A percentile compares a stretch with the other conserved stretches of the same genome.
These are phyloP conservation scores for Apiotrichum brassicae DNA, from an alignment of 1,284 basidiomycete genomes.

Conservation along the genomic window DNA sequence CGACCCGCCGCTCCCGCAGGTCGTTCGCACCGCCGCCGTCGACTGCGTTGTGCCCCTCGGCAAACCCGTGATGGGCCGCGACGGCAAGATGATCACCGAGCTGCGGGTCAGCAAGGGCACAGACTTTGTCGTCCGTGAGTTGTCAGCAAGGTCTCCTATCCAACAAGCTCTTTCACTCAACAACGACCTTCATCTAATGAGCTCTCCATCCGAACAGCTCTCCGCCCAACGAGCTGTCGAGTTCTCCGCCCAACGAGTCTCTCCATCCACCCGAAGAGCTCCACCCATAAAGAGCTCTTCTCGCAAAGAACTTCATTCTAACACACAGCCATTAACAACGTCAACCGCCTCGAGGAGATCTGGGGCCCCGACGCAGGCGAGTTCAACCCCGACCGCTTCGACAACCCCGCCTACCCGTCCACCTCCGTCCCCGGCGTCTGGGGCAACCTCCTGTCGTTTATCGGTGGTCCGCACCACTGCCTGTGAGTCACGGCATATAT, in stretches of 20 bases:
- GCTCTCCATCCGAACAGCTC: no score
- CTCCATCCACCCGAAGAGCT: no score
- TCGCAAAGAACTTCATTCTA: no score
- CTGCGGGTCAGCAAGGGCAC: conserved; percentile 36
- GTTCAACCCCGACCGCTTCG: conserved; percentile 51
- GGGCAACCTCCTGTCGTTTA: conserved; percentile 60
- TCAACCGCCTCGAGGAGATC: conserved; percentile 57
- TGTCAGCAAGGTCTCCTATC: not conserved
- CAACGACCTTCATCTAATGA: no score
- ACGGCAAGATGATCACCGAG: conserved; percentile 45
- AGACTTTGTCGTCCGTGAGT: conserved; percentile 40
- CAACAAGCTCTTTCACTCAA: conserved; percentile 33
- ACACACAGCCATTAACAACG: conserved; percentile 21
- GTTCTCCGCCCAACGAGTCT: no score
- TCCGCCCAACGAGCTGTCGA: no score
- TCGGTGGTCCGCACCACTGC: conserved; percentile 61
- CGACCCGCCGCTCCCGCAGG: conserved; percentile 60
- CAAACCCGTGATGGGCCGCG: conserved; percentile 39
- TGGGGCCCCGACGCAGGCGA: conserved; percentile 66
- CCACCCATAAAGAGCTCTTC: no score
- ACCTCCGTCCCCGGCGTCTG: conserved; percentile 57
- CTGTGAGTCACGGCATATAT: conserved; percentile 43
- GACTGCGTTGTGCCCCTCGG: conserved; percentile 60
- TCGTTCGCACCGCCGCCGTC: conserved; percentile 55
- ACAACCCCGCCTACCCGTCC: conserved; percentile 27